These are phyloP conservation scores for Blumeria graminis DNA, from an alignment of 2,329 filamentous ascomycete genomes.

Conservation along the genomic window DNA sequence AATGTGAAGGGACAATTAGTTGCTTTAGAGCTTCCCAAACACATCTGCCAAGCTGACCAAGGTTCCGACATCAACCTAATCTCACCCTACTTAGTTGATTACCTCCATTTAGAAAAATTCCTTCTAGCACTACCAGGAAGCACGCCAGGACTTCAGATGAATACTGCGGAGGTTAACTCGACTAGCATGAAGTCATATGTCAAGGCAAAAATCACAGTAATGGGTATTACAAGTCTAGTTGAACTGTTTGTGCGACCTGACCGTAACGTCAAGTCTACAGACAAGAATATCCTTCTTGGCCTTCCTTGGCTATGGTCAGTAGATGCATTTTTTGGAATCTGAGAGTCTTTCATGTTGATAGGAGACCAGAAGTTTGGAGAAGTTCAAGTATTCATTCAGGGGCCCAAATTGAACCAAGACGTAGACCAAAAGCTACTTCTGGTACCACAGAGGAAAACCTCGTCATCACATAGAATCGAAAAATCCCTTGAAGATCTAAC, in stretches of 20 bases:
- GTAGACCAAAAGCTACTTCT: background rate
- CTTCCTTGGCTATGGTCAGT: background rate
- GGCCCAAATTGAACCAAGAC: background rate
- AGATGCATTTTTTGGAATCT: background rate
- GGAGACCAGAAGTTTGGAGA: background rate
- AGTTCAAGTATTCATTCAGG: background rate
- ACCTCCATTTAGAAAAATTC: background rate
- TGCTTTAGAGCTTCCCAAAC: no score
- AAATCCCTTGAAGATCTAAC: background rate
- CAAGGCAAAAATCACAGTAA: background rate
- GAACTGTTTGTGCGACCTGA: background rate
- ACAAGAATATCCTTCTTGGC: background rate
- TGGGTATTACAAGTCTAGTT: background rate
- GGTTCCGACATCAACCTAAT: no score
- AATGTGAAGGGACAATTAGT: no score
- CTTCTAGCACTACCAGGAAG: background rate
- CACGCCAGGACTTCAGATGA: background rate
- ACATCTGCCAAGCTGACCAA: no score
- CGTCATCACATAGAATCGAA: background rate
- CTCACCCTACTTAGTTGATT: background rate
- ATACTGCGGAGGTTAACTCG: background rate
- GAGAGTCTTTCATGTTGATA: background rate
- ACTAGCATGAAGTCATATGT: background rate
- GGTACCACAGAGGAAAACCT: background rate
- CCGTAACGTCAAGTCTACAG: background rate